phyloP scores from a whole-genome alignment of 441 rosid species.

The Kokia cookei region DNA sequence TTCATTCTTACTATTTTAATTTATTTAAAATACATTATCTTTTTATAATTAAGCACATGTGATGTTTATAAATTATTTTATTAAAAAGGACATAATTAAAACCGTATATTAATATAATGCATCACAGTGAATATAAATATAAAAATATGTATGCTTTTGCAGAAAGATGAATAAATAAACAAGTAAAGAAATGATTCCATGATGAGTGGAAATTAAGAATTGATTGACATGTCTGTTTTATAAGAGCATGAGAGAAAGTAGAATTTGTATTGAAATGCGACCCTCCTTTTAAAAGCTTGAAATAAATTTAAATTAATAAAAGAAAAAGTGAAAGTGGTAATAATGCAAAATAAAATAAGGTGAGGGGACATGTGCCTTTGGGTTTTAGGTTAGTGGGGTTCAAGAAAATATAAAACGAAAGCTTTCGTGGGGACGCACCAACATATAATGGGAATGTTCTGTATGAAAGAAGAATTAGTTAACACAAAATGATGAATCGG shows the following conservation, averaged over 20 bases:
- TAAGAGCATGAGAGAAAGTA: constrained; percentile 2
- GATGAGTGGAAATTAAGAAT: not conserved
- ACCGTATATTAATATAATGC: too few relatives aligned
- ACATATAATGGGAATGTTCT: not conserved
- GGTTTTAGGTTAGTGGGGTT: not conserved
- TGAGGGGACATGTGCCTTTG: constrained; percentile 12
- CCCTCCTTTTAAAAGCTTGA: not conserved
- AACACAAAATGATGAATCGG: not conserved
- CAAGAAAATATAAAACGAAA: not conserved
- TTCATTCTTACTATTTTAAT: too few relatives aligned
- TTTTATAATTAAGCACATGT: too few relatives aligned
- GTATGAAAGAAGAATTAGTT: constrained; percentile 14
- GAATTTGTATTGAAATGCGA: not conserved
- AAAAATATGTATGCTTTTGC: too few relatives aligned
- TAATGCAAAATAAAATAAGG: constrained; percentile 17
- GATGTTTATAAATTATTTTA: too few relatives aligned
- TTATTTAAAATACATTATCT: too few relatives aligned
- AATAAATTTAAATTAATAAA: not conserved
- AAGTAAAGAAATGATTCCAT: too few relatives aligned
- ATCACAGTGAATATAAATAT: too few relatives aligned
- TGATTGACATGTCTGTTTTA: not conserved
- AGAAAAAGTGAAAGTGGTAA: constrained; percentile 11
- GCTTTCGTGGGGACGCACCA: not conserved
- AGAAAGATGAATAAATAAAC: not conserved
- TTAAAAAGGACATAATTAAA: too few relatives aligned